Evolutionary conservation across 2,329 filamentous ascomycete genomes (phyloP).

Genomic region (Xylariaceae sp.): DNA sequence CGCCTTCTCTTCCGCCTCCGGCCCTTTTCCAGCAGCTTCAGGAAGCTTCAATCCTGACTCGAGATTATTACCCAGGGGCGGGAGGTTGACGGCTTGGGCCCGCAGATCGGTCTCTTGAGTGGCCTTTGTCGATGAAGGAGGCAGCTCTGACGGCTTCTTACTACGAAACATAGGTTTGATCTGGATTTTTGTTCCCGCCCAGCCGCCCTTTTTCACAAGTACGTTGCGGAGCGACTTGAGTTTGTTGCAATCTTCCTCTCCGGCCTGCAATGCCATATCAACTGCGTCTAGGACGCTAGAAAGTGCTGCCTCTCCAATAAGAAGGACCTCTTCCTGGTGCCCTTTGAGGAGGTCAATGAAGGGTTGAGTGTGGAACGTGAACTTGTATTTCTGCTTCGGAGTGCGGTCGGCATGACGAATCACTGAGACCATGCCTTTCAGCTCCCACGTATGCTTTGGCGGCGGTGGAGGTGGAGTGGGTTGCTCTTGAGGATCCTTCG

Average conservation of each 20-base stretch:
- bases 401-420: conserved; percentile 95
- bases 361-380: conserved; percentile 93
- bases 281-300: conserved; percentile 86
- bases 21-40: conserved; percentile 14
- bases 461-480: conserved; percentile 56
- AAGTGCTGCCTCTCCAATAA: conserved; percentile 85
- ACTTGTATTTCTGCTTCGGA: conserved; percentile 99
- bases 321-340: conserved; percentile 89
- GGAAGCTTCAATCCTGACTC: too few relatives aligned
- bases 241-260: conserved; percentile 78
- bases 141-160: conserved; percentile 59
- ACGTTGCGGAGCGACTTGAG: conserved; percentile 81
- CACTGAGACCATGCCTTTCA: conserved; percentile 95
- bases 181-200: conserved; percentile 95
- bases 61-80: too few relatives aligned
- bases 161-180: conserved; percentile 99
- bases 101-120: conserved; percentile 18
- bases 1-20: conserved; percentile 17
- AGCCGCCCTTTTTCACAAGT: conserved; percentile 83
- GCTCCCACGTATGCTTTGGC: conserved; percentile 91
- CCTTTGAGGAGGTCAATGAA: conserved; percentile 93
- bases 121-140: conserved; percentile 20
- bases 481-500: conserved; percentile 25
- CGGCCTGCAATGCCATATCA: conserved; percentile 67
- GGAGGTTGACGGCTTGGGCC: neutral